A percentile compares a stretch with the other conserved stretches of the same genome.
Conservation (phyloP, 1,284 basidiomycete genomes). For the Tilletia setariae region DNA sequence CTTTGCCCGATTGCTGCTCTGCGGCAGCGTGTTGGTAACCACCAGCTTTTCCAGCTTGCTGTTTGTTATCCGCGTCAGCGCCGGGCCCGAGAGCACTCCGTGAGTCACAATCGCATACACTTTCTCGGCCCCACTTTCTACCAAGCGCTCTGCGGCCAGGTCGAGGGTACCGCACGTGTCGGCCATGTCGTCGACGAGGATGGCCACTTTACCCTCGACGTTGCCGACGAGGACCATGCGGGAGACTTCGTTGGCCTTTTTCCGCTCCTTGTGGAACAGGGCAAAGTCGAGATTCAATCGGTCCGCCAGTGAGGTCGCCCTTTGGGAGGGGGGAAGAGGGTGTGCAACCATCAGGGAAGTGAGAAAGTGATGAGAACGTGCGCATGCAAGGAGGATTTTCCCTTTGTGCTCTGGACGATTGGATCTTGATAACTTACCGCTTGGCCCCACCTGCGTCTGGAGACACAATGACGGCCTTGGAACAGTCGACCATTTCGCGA, state of each 20-base stretch:
- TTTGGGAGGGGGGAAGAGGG: constrained; percentile 51
- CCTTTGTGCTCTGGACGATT: constrained; percentile 23
- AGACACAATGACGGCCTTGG: constrained; percentile 91
- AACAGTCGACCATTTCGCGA: constrained; percentile 80
- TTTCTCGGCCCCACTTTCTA: constrained; percentile 81
- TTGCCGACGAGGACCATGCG: constrained; percentile 97
- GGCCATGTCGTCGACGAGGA: constrained; percentile 99
- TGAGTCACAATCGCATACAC: constrained; percentile 95
- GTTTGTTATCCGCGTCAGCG: constrained; percentile 60
- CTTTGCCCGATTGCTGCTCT: constrained; percentile 69
- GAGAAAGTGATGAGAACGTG: not conserved
- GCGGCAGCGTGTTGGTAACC: constrained; percentile 97
- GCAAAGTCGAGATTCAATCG: constrained; percentile 96
- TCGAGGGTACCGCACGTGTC: constrained; percentile 98
- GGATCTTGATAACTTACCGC: too few relatives aligned
- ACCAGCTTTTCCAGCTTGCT: constrained; percentile 81
- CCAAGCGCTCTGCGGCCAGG: constrained; percentile 81
- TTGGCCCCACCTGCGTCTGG: constrained; percentile 99
- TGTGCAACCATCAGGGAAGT: not conserved
- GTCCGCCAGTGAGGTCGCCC: constrained; percentile 95
- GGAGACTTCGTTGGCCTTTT: constrained; percentile 98
- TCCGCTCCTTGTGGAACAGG: constrained; percentile 98
- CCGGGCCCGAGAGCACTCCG: constrained; percentile 88
- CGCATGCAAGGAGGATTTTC: not conserved
- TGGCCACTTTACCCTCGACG: constrained; percentile 87